phyloP scores from a whole-genome alignment of 768 basidiomycete genomes.

The Lepiota brunneoincarnata region DNA sequence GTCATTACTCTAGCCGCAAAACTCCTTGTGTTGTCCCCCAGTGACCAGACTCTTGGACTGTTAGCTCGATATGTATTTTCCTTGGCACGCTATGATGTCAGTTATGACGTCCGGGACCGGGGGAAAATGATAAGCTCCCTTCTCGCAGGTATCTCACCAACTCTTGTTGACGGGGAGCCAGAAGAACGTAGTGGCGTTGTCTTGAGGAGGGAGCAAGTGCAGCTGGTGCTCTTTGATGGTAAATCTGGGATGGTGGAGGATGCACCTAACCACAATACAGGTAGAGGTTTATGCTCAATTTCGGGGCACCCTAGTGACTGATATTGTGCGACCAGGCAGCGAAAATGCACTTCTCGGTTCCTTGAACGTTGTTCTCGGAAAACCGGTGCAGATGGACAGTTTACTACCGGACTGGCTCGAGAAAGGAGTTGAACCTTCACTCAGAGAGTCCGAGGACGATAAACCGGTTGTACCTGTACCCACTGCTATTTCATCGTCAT shows the following conservation, averaged over 20 bases:
- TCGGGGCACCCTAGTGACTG: not conserved
- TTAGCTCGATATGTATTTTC: conserved; percentile 74
- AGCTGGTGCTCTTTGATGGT: conserved; percentile 74
- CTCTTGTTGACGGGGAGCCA: not conserved
- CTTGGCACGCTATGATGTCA: conserved; percentile 83
- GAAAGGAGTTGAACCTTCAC: conserved; percentile 71
- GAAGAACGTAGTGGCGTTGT: conserved; percentile 70
- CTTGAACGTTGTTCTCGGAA: conserved; percentile 58
- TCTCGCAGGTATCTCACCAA: conserved; percentile 29
- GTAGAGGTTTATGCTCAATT: conserved; percentile 23
- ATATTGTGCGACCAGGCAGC: conserved; percentile 26
- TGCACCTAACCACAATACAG: conserved; percentile 25
- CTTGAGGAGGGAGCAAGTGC: conserved; percentile 79
- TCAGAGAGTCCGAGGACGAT: conserved; percentile 72
- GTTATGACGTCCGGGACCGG: conserved; percentile 91
- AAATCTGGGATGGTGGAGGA: conserved; percentile 50
- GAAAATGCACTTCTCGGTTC: conserved; percentile 58
- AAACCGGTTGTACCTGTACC: conserved; percentile 27
- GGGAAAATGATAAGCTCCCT: conserved; percentile 76
- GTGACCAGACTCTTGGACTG: conserved; percentile 44
- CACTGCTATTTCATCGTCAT: conserved; percentile 39
- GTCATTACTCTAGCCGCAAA: conserved; percentile 85
- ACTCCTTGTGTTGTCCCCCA: conserved; percentile 67
- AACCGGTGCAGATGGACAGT: conserved; percentile 47
- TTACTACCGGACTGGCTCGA: conserved; percentile 86